Evolutionary conservation across 768 basidiomycete species (phyloP).

Genomic region (Sarcodon aspratus): DNA sequence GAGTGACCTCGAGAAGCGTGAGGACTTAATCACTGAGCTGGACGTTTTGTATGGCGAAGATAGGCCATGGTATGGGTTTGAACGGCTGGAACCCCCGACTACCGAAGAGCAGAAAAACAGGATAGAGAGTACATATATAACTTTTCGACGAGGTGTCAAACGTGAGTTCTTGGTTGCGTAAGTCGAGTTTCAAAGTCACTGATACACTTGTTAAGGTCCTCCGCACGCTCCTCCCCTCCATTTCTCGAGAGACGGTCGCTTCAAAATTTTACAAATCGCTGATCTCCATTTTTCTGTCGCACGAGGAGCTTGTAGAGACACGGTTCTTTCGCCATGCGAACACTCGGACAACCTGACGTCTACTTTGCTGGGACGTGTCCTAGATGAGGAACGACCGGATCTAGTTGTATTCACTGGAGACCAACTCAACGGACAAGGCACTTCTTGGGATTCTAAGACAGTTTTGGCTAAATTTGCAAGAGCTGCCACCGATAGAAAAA

Average conservation of each 20-base stretch:
- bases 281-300: constrained; percentile 90
- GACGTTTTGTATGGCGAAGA: constrained; percentile 85
- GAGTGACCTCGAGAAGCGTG: constrained; percentile 39
- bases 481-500: constrained; percentile 58
- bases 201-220: constrained; percentile 28
- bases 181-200: background rate
- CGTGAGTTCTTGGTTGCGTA: constrained; percentile 28
- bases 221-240: constrained; percentile 71
- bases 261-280: constrained; percentile 85
- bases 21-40: constrained; percentile 76
- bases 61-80: constrained; percentile 79
- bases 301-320: constrained; percentile 68
- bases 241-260: constrained; percentile 73
- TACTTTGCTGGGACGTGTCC: constrained; percentile 54
- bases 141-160: constrained; percentile 65
- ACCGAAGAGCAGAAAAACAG: constrained; percentile 23
- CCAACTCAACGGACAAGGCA: constrained; percentile 86
- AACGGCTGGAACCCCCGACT: constrained; percentile 50
- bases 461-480: constrained; percentile 83
- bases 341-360: constrained; percentile 72
- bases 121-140: constrained; percentile 48
- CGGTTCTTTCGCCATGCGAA: constrained; percentile 34
- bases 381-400: constrained; percentile 81
- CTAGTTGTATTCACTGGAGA: constrained; percentile 90
- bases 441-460: constrained; percentile 81